A percentile compares a stretch with the other conserved stretches of the same genome.
Evolutionary conservation across 306 rosid species (phyloP).

Genomic region (Cucumis cinereus): DNA sequence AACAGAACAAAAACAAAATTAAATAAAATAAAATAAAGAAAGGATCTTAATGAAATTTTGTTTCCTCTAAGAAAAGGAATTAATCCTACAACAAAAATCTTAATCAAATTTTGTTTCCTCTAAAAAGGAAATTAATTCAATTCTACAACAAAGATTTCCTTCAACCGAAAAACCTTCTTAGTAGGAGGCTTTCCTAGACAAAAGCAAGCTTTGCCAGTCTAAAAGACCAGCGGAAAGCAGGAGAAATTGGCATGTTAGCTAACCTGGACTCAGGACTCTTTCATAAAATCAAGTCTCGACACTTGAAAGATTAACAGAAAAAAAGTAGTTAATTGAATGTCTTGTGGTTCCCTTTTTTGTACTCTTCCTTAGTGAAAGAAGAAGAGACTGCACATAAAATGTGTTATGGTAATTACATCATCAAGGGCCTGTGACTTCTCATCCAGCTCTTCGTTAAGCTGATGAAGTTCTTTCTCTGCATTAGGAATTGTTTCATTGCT

Average conservation of each 20-base stretch:
- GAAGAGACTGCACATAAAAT: background rate
- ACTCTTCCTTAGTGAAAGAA: background rate
- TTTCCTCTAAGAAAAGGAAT: background rate
- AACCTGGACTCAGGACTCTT: background rate
- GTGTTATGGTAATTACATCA: slow-evolving; percentile 43
- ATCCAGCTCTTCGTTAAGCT: slow-evolving; percentile 54
- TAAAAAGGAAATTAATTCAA: background rate
- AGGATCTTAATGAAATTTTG: background rate
- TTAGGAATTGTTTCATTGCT: slow-evolving; percentile 65
- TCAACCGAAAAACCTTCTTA: background rate
- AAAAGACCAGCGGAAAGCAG: background rate
- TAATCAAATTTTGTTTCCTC: background rate
- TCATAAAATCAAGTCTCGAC: background rate
- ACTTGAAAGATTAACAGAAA: background rate
- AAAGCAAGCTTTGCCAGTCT: background rate
- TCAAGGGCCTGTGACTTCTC: slow-evolving; percentile 63
- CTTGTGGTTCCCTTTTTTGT: background rate
- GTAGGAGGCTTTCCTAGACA: background rate
- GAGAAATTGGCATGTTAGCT: background rate
- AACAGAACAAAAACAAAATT: background rate
- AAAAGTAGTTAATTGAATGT: background rate
- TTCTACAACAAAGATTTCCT: background rate
- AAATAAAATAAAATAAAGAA: too few relatives aligned
- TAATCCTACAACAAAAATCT: background rate
- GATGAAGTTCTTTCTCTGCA: slow-evolving; percentile 55